Conservation (phyloP, 805 yeast species). For the Kuraishia hungarica region DNA sequence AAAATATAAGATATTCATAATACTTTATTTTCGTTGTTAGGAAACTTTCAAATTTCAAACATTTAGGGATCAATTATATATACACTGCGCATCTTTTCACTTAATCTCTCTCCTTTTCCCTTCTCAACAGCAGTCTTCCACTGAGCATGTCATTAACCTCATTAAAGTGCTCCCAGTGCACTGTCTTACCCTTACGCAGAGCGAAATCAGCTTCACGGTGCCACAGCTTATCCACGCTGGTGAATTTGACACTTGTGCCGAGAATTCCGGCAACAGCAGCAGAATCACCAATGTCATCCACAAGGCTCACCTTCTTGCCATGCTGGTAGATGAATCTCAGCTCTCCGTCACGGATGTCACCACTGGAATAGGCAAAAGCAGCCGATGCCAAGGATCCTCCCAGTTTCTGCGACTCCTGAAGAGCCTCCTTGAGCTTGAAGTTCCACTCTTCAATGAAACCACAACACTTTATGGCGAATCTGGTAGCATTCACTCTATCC, state of each 20-base stretch:
- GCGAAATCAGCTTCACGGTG: conserved; percentile 48
- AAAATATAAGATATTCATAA: no score
- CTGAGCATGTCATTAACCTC: conserved; percentile 61
- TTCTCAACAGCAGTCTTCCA: conserved; percentile 53
- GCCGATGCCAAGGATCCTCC: not conserved
- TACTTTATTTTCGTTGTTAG: not conserved
- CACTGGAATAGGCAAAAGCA: not conserved
- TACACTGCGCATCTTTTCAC: not conserved
- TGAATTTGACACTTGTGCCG: conserved; percentile 55
- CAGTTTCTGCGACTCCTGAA: not conserved
- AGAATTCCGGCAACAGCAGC: conserved; percentile 65
- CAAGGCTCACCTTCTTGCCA: conserved; percentile 38
- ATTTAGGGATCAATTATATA: not conserved
- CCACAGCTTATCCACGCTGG: conserved; percentile 49
- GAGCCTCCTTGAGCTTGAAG: not conserved
- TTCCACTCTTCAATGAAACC: conserved; percentile 49
- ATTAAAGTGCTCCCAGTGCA: conserved; percentile 62
- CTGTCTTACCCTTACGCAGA: conserved; percentile 55
- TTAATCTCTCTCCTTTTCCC: conserved; percentile 12
- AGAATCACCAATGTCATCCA: conserved; percentile 28
- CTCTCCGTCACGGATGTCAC: conserved; percentile 13
- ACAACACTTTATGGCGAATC: conserved; percentile 63
- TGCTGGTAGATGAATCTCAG: conserved; percentile 43
- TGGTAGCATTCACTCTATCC: conserved; percentile 68
- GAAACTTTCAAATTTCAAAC: not conserved